These are phyloP conservation scores for Phytophthora citrophthora DNA, from an alignment of 352 stramenopile species.

Conservation along the genomic window DNA sequence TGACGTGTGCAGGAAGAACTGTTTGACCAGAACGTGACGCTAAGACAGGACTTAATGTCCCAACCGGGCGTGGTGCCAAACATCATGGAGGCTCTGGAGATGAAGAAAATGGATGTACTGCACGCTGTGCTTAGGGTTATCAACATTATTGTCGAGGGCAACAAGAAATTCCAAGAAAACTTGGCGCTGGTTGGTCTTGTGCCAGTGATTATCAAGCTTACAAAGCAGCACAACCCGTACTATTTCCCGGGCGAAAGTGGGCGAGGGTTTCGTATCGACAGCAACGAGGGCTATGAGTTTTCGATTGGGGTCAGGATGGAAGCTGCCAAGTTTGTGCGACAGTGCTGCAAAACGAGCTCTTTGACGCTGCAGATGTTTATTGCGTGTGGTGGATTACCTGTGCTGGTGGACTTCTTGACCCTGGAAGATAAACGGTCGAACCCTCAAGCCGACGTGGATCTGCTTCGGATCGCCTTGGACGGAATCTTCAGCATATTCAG, in stretches of 20 bases:
- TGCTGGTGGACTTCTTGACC: slow-evolving; percentile 85
- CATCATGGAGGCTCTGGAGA: slow-evolving; percentile 93
- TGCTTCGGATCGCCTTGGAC: slow-evolving; percentile 88
- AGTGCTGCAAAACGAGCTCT: slow-evolving; percentile 89
- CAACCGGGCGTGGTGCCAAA: slow-evolving; percentile 92
- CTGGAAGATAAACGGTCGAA: slow-evolving; percentile 34
- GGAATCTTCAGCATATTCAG: slow-evolving; percentile 92
- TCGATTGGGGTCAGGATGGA: slow-evolving; percentile 80
- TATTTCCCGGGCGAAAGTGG: slow-evolving; percentile 27
- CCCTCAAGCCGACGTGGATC: slow-evolving; percentile 52
- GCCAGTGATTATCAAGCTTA: slow-evolving; percentile 92
- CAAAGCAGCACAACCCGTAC: slow-evolving; percentile 56
- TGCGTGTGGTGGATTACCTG: slow-evolving; percentile 87
- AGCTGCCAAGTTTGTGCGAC: slow-evolving; percentile 87
- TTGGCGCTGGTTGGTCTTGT: slow-evolving; percentile 91
- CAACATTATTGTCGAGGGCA: slow-evolving; percentile 91
- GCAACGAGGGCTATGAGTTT: slow-evolving; percentile 33
- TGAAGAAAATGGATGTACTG: slow-evolving; percentile 90
- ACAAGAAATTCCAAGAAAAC: slow-evolving; percentile 92
- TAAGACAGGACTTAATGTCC: slow-evolving; percentile 87
- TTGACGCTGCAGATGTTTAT: slow-evolving; percentile 95
- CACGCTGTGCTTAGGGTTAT: slow-evolving; percentile 88
- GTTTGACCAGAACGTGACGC: slow-evolving; percentile 75
- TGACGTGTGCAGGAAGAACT: slow-evolving; percentile 61
- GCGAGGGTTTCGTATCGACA: slow-evolving; percentile 22